Evolutionary conservation across 345 rosid species (phyloP).

Genomic region (Linum trigynum): DNA sequence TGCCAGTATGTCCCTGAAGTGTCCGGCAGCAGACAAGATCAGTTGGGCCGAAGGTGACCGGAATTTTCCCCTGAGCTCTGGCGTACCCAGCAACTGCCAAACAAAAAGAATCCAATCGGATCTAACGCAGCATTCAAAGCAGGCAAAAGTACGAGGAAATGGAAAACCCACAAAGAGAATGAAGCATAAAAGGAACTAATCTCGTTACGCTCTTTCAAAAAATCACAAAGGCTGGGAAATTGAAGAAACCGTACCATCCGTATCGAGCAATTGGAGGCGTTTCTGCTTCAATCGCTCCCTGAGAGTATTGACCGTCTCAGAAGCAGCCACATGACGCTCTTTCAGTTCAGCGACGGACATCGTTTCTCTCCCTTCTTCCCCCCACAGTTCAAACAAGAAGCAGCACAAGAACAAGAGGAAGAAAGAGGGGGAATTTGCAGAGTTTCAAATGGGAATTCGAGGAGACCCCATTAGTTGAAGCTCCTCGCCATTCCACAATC

Average conservation of each 20-base stretch:
- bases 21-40: slow-evolving; percentile 96
- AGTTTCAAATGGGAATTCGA: not conserved
- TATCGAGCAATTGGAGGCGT: slow-evolving; percentile 70
- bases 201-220: not conserved
- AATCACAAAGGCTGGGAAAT: not conserved
- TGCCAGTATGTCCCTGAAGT: slow-evolving; percentile 94
- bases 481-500: too few relatives aligned
- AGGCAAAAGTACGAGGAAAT: not conserved
- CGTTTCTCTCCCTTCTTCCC: not conserved
- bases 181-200: not conserved
- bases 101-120: slow-evolving; percentile 11
- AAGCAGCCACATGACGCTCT: slow-evolving; percentile 67
- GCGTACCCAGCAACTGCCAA: slow-evolving; percentile 66
- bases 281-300: slow-evolving; percentile 66
- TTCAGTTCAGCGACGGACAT: slow-evolving; percentile 89
- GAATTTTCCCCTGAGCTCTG: slow-evolving; percentile 49
- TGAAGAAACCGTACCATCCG: slow-evolving; percentile 43
- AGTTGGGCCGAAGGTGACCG: slow-evolving; percentile 68
- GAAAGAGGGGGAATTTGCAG: not conserved
- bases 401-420: not conserved
- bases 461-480: not conserved
- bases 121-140: slow-evolving; percentile 7
- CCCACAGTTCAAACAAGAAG: not conserved
- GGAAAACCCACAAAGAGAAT: not conserved
- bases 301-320: slow-evolving; percentile 56